Evolutionary conservation across 352 stramenopile species (phyloP).

Genomic region (Aphanomyces astaci): DNA sequence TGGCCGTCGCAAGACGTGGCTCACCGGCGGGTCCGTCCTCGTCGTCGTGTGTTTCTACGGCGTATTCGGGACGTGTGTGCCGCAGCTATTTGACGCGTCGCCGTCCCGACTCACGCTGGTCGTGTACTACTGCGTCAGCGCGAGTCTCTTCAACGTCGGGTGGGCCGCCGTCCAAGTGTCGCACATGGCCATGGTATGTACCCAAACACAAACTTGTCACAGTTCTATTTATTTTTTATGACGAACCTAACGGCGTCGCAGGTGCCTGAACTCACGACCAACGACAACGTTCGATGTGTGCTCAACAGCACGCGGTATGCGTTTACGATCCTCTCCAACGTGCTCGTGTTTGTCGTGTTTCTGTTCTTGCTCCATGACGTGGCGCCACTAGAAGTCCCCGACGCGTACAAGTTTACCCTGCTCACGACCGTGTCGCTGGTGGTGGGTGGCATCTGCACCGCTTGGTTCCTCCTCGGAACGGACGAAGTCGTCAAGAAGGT

Average conservation of each 20-base stretch:
- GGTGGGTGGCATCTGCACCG: constrained; percentile 49
- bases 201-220: too few relatives aligned
- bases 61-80: constrained; percentile 61
- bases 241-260: constrained; percentile 11
- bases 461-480: constrained; percentile 61
- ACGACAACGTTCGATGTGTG: constrained; percentile 72
- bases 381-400: constrained; percentile 49
- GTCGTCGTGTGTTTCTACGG: constrained; percentile 82
- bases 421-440: constrained; percentile 63
- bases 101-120: constrained; percentile 55
- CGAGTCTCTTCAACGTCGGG: constrained; percentile 77
- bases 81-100: constrained; percentile 42
- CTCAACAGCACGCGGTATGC: constrained; percentile 78
- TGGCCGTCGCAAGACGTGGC: constrained; percentile 68
- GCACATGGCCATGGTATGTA: constrained; percentile 72
- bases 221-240: too few relatives aligned
- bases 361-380: constrained; percentile 55
- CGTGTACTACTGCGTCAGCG: constrained; percentile 65
- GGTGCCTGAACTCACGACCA: constrained; percentile 62
- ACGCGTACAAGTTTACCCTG: constrained; percentile 68
- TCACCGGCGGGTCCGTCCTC: constrained; percentile 53
- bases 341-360: constrained; percentile 75
- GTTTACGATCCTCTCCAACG: constrained; percentile 84
- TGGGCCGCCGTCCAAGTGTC: constrained; percentile 79
- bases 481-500: constrained; percentile 34